phyloP scores from a whole-genome alignment of 805 yeast genomes.

The Ogataea methylovora region DNA sequence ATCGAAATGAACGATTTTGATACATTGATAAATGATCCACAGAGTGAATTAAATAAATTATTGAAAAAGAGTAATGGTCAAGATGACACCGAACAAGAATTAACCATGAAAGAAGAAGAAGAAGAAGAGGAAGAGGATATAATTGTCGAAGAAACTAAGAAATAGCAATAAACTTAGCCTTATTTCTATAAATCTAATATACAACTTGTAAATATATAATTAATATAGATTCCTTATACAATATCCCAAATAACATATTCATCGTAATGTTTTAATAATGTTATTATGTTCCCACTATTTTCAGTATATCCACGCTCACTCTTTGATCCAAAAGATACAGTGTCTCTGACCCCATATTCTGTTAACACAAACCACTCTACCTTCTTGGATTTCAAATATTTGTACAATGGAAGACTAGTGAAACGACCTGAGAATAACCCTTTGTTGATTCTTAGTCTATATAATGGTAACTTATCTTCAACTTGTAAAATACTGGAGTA shows the following conservation, averaged over 20 bases:
- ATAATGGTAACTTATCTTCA: background rate
- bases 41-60: slow-evolving; percentile 37
- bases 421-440: background rate
- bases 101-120: slow-evolving; percentile 6
- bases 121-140: slow-evolving; percentile 3
- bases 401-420: too few relatives aligned
- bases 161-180: too few relatives aligned
- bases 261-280: slow-evolving; percentile 10
- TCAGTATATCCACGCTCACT: slow-evolving; percentile 21
- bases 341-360: slow-evolving; percentile 22
- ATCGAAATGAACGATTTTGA: slow-evolving; percentile 63
- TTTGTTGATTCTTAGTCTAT: background rate
- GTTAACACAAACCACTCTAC: slow-evolving; percentile 20
- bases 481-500: slow-evolving; percentile 3
- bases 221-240: slow-evolving; percentile 3
- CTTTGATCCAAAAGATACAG: slow-evolving; percentile 15
- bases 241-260: slow-evolving; percentile 22
- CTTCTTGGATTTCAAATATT: too few relatives aligned
- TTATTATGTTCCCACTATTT: slow-evolving; percentile 22
- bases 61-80: slow-evolving; percentile 24
- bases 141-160: background rate
- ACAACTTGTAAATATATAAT: background rate
- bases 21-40: slow-evolving; percentile 38
- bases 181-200: too few relatives aligned
- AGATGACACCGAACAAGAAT: slow-evolving; percentile 17